Evolutionary conservation across 73 alveolate species (phyloP).

Genomic region (Blepharisma stoltei): DNA sequence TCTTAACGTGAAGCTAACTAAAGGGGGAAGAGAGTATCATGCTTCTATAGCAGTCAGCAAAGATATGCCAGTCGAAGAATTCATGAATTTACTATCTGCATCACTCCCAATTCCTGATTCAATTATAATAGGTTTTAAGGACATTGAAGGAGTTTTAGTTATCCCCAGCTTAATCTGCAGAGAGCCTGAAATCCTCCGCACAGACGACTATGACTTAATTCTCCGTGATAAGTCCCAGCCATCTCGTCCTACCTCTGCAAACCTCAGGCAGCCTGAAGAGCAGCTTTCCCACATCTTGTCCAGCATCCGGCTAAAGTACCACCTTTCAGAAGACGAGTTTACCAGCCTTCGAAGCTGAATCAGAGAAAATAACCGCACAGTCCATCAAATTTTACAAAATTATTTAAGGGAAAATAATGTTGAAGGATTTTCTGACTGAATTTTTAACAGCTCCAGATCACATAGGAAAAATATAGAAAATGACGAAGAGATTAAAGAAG

Average conservation of each 20-base stretch:
- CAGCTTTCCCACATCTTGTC: constrained; percentile 24
- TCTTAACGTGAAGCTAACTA: constrained; percentile 19
- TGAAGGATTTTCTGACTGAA: constrained; percentile 17
- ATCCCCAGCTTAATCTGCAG: constrained; percentile 18
- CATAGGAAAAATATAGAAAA: too few relatives aligned
- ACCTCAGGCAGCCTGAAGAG: constrained; percentile 3
- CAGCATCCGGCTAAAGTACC: constrained; percentile 2
- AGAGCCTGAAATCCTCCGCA: constrained; percentile 12
- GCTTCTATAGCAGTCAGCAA: constrained; percentile 18
- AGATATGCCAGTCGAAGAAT: constrained; percentile 18
- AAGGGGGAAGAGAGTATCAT: not conserved
- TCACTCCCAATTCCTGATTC: not conserved
- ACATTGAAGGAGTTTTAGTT: constrained; percentile 13
- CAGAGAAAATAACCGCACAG: constrained; percentile 8
- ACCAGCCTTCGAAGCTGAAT: constrained; percentile 2
- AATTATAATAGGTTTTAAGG: constrained; percentile 1
- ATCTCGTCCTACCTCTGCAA: not conserved
- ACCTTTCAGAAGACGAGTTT: not conserved
- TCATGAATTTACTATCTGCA: not conserved
- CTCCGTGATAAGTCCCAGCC: not conserved
- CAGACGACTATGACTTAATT: constrained; percentile 24
- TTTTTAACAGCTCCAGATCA: constrained; percentile 1
- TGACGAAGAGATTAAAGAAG: not conserved
- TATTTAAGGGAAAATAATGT: not conserved
- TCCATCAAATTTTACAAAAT: constrained; percentile 6